A percentile compares a stretch with the other conserved stretches of the same genome.
These are phyloP conservation scores for Monilinia aucupariae DNA, from an alignment of 2,329 filamentous ascomycete species.

Conservation along the genomic window DNA sequence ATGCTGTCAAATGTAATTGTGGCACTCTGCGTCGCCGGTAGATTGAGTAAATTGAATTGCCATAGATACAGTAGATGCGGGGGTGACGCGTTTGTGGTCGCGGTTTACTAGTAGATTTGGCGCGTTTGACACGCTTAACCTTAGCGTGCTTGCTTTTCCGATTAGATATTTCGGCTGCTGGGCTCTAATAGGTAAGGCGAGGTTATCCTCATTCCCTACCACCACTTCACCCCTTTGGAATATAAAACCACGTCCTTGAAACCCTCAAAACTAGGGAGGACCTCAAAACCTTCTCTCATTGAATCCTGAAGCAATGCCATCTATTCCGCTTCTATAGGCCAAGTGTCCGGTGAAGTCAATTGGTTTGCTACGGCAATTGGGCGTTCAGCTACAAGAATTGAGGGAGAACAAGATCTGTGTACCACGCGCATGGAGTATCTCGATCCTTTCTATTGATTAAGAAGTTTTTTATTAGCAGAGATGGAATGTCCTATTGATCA, in stretches of 20 bases:
- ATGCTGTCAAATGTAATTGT: neutral
- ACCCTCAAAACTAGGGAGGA: no score
- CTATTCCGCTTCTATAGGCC: neutral
- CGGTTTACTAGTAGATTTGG: neutral
- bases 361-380: neutral
- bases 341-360: neutral
- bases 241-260: no score
- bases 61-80: neutral
- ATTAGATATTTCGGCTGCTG: no score
- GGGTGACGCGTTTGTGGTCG: slow-evolving; percentile 11
- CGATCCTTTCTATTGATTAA: neutral
- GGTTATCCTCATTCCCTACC: no score
- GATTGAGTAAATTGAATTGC: neutral
- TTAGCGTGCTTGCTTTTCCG: neutral
- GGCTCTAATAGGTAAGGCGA: no score
- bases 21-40: neutral
- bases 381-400: neutral
- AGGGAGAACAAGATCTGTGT: neutral
- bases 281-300: no score
- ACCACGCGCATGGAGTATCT: neutral
- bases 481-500: neutral
- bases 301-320: neutral
- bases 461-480: neutral
- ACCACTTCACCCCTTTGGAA: no score
- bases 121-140: neutral